These are phyloP conservation scores for Aegle marmelos DNA, from an alignment of 345 rosid species.

Conservation along the genomic window DNA sequence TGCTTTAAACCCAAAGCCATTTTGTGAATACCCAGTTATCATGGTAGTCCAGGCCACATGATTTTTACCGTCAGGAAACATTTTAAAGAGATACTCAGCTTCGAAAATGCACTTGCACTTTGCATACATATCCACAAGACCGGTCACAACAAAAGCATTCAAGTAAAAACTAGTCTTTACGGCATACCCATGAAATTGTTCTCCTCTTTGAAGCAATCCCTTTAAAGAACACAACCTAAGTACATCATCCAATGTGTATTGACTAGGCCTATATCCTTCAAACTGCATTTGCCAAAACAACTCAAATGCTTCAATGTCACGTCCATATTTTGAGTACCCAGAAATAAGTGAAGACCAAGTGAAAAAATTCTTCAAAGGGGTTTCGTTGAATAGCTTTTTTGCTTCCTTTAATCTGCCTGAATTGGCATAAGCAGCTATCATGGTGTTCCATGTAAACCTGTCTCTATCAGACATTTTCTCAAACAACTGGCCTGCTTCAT, in stretches of 20 bases:
- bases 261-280: slow-evolving; percentile 51
- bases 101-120: slow-evolving; percentile 59
- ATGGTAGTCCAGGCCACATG: slow-evolving; percentile 86
- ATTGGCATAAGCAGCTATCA: slow-evolving; percentile 67
- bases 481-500: slow-evolving; percentile 72
- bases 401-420: slow-evolving; percentile 71
- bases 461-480: slow-evolving; percentile 65
- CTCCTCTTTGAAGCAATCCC: slow-evolving; percentile 51
- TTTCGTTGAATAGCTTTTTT: slow-evolving; percentile 33
- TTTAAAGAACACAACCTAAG: slow-evolving; percentile 53
- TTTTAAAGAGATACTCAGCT: slow-evolving; percentile 64
- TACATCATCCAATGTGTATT: slow-evolving; percentile 69
- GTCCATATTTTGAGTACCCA: slow-evolving; percentile 56
- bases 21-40: slow-evolving; percentile 70
- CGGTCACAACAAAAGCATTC: slow-evolving; percentile 62
- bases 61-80: slow-evolving; percentile 37
- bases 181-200: slow-evolving; percentile 68
- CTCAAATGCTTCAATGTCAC: slow-evolving; percentile 52
- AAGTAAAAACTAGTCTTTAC: slow-evolving; percentile 49
- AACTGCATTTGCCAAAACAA: slow-evolving; percentile 69
- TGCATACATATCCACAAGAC: slow-evolving; percentile 80
- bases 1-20: slow-evolving; percentile 55
- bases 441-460: slow-evolving; percentile 81
- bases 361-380: slow-evolving; percentile 57
- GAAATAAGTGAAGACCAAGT: slow-evolving; percentile 84